A percentile compares a stretch with the other conserved stretches of the same genome.
Conservation (phyloP, 2,329 filamentous ascomycete genomes). For the Cytospora piceicola region DNA sequence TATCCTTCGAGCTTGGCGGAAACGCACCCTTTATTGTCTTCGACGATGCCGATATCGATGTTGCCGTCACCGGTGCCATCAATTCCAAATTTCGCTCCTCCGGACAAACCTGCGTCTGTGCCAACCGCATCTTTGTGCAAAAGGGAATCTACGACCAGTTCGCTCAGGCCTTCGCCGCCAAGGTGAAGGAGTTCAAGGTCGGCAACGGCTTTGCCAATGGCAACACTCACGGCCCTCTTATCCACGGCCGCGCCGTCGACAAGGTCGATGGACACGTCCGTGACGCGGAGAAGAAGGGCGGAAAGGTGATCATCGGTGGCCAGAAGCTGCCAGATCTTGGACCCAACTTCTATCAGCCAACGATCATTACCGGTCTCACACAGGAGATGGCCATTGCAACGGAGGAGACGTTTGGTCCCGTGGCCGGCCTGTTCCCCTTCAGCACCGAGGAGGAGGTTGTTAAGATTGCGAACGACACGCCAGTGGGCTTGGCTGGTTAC, state of each 20-base stretch:
- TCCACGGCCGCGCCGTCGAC: constrained; percentile 78
- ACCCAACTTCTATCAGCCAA: constrained; percentile 85
- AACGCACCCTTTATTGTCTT: constrained; percentile 96
- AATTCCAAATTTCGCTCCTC: constrained; percentile 91
- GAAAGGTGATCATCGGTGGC: constrained; percentile 74
- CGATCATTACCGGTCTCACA: constrained; percentile 85
- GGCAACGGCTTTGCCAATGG: constrained; percentile 73
- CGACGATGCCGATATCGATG: constrained; percentile 88
- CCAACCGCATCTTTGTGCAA: constrained; percentile 83
- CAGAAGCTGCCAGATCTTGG: constrained; percentile 75
- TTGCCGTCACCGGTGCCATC: constrained; percentile 81
- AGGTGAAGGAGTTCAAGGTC: constrained; percentile 75
- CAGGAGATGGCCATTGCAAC: constrained; percentile 79
- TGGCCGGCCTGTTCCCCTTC: constrained; percentile 88
- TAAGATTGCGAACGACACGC: constrained; percentile 75
- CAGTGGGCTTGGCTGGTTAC: constrained; percentile 91
- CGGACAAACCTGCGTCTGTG: constrained; percentile 93
- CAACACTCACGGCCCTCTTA: constrained; percentile 79
- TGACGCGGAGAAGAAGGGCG: constrained; percentile 79
- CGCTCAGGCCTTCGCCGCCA: constrained; percentile 67
- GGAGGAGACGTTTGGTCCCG: constrained; percentile 95
- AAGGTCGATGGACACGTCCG: constrained; percentile 82
- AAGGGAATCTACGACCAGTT: constrained; percentile 78
- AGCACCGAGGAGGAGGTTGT: constrained; percentile 88
- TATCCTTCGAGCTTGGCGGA: constrained; percentile 85